phyloP scores from a whole-genome alignment of 805 yeast species.

The Jamesozyma jinghongensis region DNA sequence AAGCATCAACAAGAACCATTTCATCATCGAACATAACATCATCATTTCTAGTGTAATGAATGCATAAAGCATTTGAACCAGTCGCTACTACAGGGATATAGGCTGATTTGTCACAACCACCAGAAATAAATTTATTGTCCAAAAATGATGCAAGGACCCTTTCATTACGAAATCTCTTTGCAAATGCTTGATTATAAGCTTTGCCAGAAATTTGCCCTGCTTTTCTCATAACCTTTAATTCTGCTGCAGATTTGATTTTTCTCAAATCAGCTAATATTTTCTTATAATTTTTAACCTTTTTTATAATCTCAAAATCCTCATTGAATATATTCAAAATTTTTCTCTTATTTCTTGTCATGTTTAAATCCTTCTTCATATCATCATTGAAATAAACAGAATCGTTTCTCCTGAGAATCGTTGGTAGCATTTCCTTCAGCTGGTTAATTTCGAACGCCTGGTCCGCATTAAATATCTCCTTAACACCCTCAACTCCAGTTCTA shows the following conservation, averaged over 20 bases:
- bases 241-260: constrained; percentile 65
- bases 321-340: constrained; percentile 8
- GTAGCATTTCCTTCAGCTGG: neutral
- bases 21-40: constrained; percentile 70
- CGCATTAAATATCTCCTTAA: constrained; percentile 75
- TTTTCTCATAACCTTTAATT: constrained; percentile 65
- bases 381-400: constrained; percentile 48
- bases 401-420: constrained; percentile 36
- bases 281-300: constrained; percentile 7
- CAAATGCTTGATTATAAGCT: constrained; percentile 77
- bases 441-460: constrained; percentile 51
- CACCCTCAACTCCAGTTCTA: constrained; percentile 80
- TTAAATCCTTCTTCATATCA: neutral
- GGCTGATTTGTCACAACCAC: constrained; percentile 86
- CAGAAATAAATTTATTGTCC: constrained; percentile 71
- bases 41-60: constrained; percentile 91
- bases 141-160: constrained; percentile 69
- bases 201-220: constrained; percentile 78
- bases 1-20: constrained; percentile 88
- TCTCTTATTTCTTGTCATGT: neutral
- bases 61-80: constrained; percentile 80
- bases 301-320: neutral
- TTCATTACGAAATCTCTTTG: constrained; percentile 58
- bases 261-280: constrained; percentile 34
- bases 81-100: constrained; percentile 96